Conservation (phyloP, 768 basidiomycete genomes). For the Lepiota venenata region DNA sequence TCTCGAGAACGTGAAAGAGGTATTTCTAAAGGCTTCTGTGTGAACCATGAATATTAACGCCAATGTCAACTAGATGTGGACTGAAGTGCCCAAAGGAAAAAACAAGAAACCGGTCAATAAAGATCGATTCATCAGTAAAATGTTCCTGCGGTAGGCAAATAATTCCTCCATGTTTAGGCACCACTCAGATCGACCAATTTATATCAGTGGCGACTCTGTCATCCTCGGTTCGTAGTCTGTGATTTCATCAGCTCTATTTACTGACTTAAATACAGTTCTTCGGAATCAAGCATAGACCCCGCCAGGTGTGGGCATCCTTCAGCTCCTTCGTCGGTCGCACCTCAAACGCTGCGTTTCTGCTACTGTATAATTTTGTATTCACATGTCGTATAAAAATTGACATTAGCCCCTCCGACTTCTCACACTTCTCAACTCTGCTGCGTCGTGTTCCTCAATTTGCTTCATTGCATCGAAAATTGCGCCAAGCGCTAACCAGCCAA, state of each 20-base stretch:
- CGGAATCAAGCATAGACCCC: slow-evolving; percentile 61
- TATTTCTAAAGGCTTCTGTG: slow-evolving; percentile 17
- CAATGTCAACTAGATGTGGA: slow-evolving; percentile 85
- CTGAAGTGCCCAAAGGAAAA: slow-evolving; percentile 95
- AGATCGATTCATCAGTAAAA: slow-evolving; percentile 98
- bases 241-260: slow-evolving; percentile 19
- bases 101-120: slow-evolving; percentile 99
- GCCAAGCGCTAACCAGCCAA: slow-evolving; percentile 58
- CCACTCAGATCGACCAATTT: slow-evolving; percentile 9
- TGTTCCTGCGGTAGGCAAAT: slow-evolving; percentile 81
- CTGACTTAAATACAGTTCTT: slow-evolving; percentile 52
- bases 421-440: slow-evolving; percentile 16
- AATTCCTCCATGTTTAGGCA: slow-evolving; percentile 2
- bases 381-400: neutral
- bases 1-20: slow-evolving; percentile 98
- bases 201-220: slow-evolving; percentile 87
- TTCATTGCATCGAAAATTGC: slow-evolving; percentile 52
- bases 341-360: neutral
- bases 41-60: neutral
- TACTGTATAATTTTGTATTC: slow-evolving; percentile 6
- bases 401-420: slow-evolving; percentile 7
- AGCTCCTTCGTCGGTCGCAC: slow-evolving; percentile 11
- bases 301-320: slow-evolving; percentile 14
- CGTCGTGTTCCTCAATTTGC: slow-evolving; percentile 38
- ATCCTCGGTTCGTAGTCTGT: slow-evolving; percentile 75